Conservation (phyloP, 305 asterid genomes). For the Plantago coronopus region DNA sequence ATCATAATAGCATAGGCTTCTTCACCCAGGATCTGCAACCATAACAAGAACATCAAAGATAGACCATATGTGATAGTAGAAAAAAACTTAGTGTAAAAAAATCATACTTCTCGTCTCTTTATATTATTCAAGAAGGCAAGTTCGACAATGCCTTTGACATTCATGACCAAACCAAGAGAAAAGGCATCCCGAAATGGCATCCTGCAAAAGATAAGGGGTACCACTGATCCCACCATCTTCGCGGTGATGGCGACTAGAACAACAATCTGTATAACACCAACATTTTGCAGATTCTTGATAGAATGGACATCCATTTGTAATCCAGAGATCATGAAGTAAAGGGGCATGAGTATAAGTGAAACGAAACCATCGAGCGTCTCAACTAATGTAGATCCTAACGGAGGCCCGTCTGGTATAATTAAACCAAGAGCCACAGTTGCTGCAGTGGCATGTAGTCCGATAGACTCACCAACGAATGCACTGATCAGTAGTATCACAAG, state of each 20-base stretch:
- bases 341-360: conserved; percentile 46
- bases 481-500: conserved; percentile 35
- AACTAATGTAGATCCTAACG: conserved; percentile 53
- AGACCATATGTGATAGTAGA: background rate
- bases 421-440: conserved; percentile 50
- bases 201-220: conserved; percentile 54
- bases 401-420: conserved; percentile 65
- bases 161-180: conserved; percentile 69
- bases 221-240: conserved; percentile 49
- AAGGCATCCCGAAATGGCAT: conserved; percentile 61
- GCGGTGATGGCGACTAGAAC: conserved; percentile 52
- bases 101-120: conserved; percentile 37
- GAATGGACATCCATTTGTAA: conserved; percentile 44
- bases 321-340: conserved; percentile 51
- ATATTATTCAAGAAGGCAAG: conserved; percentile 49
- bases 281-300: conserved; percentile 32
- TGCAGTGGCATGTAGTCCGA: conserved; percentile 48
- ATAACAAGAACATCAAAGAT: conserved; percentile 13
- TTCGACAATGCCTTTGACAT: conserved; percentile 63
- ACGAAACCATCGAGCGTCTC: conserved; percentile 63
- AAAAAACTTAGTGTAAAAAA: conserved; percentile 7
- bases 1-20: conserved; percentile 52
- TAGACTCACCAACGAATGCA: conserved; percentile 47
- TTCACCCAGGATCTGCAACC: conserved; percentile 40
- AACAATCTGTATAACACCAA: conserved; percentile 51